Base-by-base conservation (phyloP, 345 rosid genomes). In the Rhizophora apiculata region DNA sequence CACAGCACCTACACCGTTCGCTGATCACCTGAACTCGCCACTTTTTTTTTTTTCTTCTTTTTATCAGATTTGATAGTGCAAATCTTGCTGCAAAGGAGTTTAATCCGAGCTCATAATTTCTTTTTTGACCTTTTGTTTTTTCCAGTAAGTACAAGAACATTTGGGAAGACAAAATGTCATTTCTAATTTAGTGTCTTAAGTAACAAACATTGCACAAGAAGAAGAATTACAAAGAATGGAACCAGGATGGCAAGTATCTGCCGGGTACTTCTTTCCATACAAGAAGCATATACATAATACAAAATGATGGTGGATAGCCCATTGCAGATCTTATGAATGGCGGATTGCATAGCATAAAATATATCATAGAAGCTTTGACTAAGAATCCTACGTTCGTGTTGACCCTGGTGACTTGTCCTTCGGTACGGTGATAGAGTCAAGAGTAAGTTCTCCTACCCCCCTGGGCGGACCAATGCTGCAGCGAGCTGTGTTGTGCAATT, bases 391-490 rank as follows among this genome's bases (percentile, higher is more conserved):
- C 8, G 65, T 74, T 83, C 70, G 71, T 60, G 71, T 31, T 22
- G 84, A 76, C 66, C 82, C 78, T 3, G 78, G 69, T 52, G 81
- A 80, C 68, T 85, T 87, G 63, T 85, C 82, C 60, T 27, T 60
- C 5, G 73, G 29, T 34, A 74, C 48, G n/a, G 85, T 72, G 39
- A 84, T 48, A 22, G 85, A 70, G 75, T 87, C 87, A 60, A 87
- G 81, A 46, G 78, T 76, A 22, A 93, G 76, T 22, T 81, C 89
- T 72, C 82, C 91, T 15, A 84, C 83, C 60, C 82, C 85, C 63
- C 74, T 86, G 10, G 87, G 66, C 13, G 97, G 85, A 60, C 84
- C 83, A 0, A 76, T 68, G 82, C 90, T 84, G 87, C 85, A 78
- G 37, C 81, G 89, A 16, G 67, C 84, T 1, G 88, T 84, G 70